phyloP scores from a whole-genome alignment of 2,329 filamentous ascomycete species.

The Phaeosphaeria sp. region DNA sequence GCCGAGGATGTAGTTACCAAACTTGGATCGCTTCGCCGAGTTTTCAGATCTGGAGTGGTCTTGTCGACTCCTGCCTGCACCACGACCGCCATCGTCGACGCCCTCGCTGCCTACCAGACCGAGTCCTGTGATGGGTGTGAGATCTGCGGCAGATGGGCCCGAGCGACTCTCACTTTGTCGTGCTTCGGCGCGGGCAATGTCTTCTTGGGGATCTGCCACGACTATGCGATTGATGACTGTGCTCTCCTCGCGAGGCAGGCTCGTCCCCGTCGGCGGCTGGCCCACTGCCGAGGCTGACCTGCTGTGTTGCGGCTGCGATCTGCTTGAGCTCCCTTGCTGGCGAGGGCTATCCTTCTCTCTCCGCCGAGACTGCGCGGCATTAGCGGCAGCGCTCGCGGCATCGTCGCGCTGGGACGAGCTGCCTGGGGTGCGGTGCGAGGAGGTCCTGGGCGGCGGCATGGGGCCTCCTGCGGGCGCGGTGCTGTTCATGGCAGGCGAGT shows the following conservation, averaged over 20 bases:
- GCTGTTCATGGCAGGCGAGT: constrained; percentile 52
- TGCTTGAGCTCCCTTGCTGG: constrained; percentile 34
- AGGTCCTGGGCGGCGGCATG: constrained; percentile 78
- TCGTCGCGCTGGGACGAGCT: constrained; percentile 33
- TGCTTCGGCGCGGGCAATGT: constrained; percentile 73
- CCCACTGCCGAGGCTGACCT: constrained; percentile 58
- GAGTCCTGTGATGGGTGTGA: constrained; percentile 56
- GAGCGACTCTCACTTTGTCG: constrained; percentile 68
- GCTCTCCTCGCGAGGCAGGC: constrained; percentile 75
- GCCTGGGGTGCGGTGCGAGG: constrained; percentile 66
- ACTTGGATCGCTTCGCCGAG: constrained; percentile 78
- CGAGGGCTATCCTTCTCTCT: constrained; percentile 56
- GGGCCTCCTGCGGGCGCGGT: constrained; percentile 66
- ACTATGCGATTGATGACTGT: constrained; percentile 79
- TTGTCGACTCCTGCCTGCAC: constrained; percentile 58
- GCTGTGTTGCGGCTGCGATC: constrained; percentile 50
- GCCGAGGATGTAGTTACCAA: constrained; percentile 94
- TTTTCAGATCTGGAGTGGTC: constrained; percentile 62
- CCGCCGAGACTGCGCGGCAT: constrained; percentile 47
- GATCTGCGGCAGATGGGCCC: constrained; percentile 49
- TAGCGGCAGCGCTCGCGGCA: constrained; percentile 40
- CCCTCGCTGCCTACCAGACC: constrained; percentile 59
- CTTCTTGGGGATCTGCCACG: constrained; percentile 76
- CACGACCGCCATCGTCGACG: constrained; percentile 55
- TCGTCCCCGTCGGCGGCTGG: constrained; percentile 58